phyloP scores from a whole-genome alignment of 192 early-diverging fungal species.

The Podila epicladia region DNA sequence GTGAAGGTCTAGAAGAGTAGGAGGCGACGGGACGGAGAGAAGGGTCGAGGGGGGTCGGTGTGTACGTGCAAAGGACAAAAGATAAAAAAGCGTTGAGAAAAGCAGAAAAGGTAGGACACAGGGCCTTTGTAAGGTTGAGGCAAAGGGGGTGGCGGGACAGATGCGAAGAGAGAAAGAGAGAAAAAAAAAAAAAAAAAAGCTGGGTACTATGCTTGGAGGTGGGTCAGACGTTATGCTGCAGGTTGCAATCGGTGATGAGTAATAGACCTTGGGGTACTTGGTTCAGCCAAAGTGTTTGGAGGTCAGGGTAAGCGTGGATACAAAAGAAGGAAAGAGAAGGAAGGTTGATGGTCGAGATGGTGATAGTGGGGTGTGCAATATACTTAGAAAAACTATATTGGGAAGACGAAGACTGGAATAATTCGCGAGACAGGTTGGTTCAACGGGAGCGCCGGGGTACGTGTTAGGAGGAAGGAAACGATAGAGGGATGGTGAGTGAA shows the following conservation, averaged over 20 bases:
- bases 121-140: background rate
- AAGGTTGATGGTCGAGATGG: background rate
- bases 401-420: background rate
- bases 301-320: background rate
- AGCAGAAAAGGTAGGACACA: background rate
- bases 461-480: too few relatives aligned
- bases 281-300: background rate
- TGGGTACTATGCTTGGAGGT: background rate
- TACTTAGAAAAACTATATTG: background rate
- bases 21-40: background rate
- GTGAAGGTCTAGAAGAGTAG: background rate
- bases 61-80: background rate
- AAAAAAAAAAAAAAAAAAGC: constrained; percentile 1
- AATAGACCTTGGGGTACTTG: background rate
- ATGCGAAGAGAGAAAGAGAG: background rate
- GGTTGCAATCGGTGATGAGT: background rate
- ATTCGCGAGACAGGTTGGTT: background rate
- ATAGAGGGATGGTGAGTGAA: too few relatives aligned
- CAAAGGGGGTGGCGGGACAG: background rate
- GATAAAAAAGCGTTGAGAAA: constrained; percentile 1
- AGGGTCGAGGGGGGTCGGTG: background rate
- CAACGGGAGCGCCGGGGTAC: too few relatives aligned
- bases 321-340: background rate
- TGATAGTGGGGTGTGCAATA: background rate
- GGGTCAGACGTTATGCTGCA: background rate